Evolutionary conservation across 768 basidiomycete species (phyloP).

Genomic region (Galerina sulciceps): DNA sequence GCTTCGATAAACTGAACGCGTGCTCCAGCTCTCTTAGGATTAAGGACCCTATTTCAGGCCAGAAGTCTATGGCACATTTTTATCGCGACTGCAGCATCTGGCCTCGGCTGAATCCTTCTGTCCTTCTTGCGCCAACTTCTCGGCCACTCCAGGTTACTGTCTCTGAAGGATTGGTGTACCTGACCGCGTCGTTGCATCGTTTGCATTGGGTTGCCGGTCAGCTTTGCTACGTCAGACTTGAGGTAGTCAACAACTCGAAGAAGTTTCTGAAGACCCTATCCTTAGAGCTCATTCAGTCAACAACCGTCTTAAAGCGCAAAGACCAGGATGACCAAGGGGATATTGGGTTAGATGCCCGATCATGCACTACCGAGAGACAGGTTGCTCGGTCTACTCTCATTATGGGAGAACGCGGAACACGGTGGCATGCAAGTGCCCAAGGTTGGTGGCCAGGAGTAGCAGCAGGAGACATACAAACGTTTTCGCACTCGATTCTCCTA

Average conservation of each 20-base stretch:
- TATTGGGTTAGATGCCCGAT: slow-evolving; percentile 28
- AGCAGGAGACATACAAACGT: slow-evolving; percentile 61
- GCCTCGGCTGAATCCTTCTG: slow-evolving; percentile 70
- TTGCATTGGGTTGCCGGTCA: slow-evolving; percentile 85
- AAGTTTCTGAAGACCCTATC: slow-evolving; percentile 69
- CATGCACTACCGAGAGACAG: slow-evolving; percentile 62
- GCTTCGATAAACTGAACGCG: slow-evolving; percentile 3
- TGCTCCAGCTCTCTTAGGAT: slow-evolving; percentile 70
- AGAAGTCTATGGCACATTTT: slow-evolving; percentile 85
- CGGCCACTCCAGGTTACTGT: slow-evolving; percentile 62
- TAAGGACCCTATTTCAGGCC: slow-evolving; percentile 61
- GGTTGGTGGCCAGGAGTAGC: slow-evolving; percentile 91
- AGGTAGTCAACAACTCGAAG: slow-evolving; percentile 68
- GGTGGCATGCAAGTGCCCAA: slow-evolving; percentile 76
- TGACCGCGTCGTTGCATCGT: slow-evolving; percentile 73
- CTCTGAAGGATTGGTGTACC: slow-evolving; percentile 62
- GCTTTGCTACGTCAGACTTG: slow-evolving; percentile 67
- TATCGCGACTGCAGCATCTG: slow-evolving; percentile 83
- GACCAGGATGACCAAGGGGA: slow-evolving; percentile 34
- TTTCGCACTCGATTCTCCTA: slow-evolving; percentile 70
- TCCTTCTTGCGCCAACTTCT: slow-evolving; percentile 62
- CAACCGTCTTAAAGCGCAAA: slow-evolving; percentile 62
- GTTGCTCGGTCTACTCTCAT: slow-evolving; percentile 70
- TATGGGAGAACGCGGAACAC: slow-evolving; percentile 63
- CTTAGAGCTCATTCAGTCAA: slow-evolving; percentile 67